Conservation (phyloP, 352 stramenopile genomes). For the Thalassiosira delicatula region DNA sequence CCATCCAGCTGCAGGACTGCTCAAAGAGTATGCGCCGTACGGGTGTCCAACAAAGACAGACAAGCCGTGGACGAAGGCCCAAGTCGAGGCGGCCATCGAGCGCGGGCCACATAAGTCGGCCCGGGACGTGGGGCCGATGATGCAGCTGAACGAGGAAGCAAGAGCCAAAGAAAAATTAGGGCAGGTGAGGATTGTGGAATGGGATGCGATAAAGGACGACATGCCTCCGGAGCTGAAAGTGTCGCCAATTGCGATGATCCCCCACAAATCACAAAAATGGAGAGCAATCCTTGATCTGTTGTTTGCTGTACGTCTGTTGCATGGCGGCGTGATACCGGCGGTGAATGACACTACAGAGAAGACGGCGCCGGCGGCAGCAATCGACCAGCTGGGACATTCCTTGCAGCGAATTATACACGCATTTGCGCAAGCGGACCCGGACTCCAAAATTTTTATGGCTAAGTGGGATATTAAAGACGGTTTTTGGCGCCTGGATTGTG, state of each 20-base stretch:
- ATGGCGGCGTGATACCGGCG: not conserved
- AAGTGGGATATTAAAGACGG: constrained; percentile 46
- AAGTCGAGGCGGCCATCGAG: constrained; percentile 15
- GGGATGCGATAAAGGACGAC: constrained; percentile 22
- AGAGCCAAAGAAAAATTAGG: not conserved
- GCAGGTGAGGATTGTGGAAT: not conserved
- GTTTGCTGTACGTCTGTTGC: not conserved
- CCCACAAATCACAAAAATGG: constrained; percentile 18
- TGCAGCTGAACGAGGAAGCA: not conserved
- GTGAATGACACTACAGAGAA: constrained; percentile 14
- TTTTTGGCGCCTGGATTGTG: constrained; percentile 16
- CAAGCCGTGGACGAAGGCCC: constrained; percentile 6
- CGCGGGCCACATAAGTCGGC: constrained; percentile 25
- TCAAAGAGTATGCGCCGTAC: constrained; percentile 15
- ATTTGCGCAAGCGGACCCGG: constrained; percentile 7
- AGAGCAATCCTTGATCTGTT: constrained; percentile 24
- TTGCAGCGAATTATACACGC: constrained; percentile 25
- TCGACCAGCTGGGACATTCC: constrained; percentile 14
- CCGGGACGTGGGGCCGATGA: not conserved
- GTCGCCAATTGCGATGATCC: constrained; percentile 22
- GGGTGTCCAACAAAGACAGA: constrained; percentile 30
- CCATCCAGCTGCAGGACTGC: constrained; percentile 9
- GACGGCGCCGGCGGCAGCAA: not conserved
- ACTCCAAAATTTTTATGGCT: constrained; percentile 24
- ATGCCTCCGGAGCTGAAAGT: not conserved